Conservation (phyloP, 192 early-diverging fungal species). For the Spinellus fusiger region DNA sequence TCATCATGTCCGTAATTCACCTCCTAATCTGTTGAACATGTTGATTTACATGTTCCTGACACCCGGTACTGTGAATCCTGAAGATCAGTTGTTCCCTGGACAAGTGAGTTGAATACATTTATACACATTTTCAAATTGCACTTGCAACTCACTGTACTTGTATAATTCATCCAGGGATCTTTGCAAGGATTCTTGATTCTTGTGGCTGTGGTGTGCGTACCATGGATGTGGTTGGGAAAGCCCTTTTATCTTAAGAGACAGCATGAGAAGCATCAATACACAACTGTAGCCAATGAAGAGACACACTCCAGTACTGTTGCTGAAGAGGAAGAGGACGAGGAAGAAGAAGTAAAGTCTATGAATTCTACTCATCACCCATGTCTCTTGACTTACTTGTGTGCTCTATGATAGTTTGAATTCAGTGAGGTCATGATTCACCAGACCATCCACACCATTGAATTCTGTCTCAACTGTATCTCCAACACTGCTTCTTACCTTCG, state of each 20-base stretch:
- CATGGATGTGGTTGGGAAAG: conserved; percentile 96
- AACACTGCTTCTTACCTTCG: conserved; percentile 99
- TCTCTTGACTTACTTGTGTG: background rate
- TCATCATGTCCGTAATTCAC: conserved; percentile 58
- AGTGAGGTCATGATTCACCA: conserved; percentile 96
- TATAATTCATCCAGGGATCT: conserved; percentile 25
- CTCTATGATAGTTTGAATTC: conserved; percentile 80
- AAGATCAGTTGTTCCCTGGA: conserved; percentile 75
- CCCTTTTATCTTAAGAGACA: conserved; percentile 81
- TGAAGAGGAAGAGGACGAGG: conserved; percentile 49
- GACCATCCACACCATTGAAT: conserved; percentile 98
- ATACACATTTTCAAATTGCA: background rate
- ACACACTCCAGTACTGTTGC: conserved; percentile 55
- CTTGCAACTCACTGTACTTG: background rate
- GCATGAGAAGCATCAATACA: conserved; percentile 76
- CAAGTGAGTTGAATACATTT: conserved; percentile 38
- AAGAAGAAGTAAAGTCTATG: background rate
- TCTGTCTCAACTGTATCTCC: conserved; percentile 91
- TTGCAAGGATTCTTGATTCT: conserved; percentile 80
- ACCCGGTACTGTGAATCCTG: conserved; percentile 70
- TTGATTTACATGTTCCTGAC: conserved; percentile 99
- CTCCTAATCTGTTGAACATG: conserved; percentile 94
- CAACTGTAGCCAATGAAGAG: conserved; percentile 41
- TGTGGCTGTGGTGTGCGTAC: conserved; percentile 83
- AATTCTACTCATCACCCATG: background rate